Conservation (phyloP, 2,329 filamentous ascomycete genomes). For the Colletotrichum tofieldiae region DNA sequence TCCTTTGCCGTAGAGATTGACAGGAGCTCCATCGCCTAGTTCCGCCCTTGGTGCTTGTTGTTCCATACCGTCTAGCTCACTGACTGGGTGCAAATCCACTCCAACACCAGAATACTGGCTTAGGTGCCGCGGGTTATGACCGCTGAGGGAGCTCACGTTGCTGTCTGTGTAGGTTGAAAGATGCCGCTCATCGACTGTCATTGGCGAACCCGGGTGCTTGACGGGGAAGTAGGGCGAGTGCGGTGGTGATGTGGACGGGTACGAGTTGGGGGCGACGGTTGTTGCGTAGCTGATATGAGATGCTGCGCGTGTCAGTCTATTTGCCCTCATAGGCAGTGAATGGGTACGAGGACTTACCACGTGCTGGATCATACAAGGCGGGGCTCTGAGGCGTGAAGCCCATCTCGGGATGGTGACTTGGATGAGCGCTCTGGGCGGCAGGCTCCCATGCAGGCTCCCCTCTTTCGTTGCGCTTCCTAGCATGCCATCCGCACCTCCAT, state of each 20-base stretch:
- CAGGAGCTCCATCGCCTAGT: slow-evolving; percentile 21
- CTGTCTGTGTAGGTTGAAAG: slow-evolving; percentile 27
- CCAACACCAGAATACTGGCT: neutral
- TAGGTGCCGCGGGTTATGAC: neutral
- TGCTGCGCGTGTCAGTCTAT: neutral
- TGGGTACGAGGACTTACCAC: slow-evolving; percentile 9
- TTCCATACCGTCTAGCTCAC: slow-evolving; percentile 28
- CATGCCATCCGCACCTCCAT: slow-evolving; percentile 40
- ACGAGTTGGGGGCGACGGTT: slow-evolving; percentile 15
- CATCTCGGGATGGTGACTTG: slow-evolving; percentile 37
- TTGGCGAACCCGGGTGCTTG: slow-evolving; percentile 28
- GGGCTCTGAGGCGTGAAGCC: slow-evolving; percentile 32
- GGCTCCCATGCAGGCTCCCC: slow-evolving; percentile 36
- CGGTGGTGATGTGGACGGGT: slow-evolving; percentile 24
- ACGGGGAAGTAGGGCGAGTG: slow-evolving; percentile 29
- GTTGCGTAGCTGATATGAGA: slow-evolving; percentile 30
- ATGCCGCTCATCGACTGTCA: slow-evolving; percentile 18
- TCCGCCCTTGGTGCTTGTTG: slow-evolving; percentile 17
- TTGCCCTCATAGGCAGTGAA: too few relatives aligned
- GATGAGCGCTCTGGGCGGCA: slow-evolving; percentile 13
- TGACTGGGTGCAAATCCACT: slow-evolving; percentile 28
- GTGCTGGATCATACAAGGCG: slow-evolving; percentile 16
- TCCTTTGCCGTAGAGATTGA: neutral
- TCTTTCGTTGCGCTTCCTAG: slow-evolving; percentile 41
- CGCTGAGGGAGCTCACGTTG: slow-evolving; percentile 32